phyloP scores from a whole-genome alignment of 176 grass and related monocot species.

The Zea luxurians region DNA sequence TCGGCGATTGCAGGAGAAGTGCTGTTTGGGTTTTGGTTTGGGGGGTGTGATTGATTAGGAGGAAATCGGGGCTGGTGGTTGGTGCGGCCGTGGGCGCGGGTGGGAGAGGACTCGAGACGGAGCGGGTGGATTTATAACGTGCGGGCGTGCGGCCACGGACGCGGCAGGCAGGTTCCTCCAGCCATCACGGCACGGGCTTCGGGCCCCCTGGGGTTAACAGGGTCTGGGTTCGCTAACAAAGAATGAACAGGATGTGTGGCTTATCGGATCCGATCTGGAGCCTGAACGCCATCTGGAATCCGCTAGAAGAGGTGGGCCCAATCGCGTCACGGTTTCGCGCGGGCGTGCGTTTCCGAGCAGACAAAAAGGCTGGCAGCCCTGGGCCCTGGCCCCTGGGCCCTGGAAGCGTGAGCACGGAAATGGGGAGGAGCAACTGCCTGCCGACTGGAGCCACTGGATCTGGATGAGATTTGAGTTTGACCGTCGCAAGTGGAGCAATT shows the following conservation, averaged over 20 bases:
- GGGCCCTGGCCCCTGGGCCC: not conserved
- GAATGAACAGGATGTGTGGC: not conserved
- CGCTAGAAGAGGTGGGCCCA: not conserved
- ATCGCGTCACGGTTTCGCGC: not conserved
- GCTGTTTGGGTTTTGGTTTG: constrained; percentile 20
- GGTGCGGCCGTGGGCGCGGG: not conserved
- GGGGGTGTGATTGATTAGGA: constrained; percentile 21
- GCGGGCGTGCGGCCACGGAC: not conserved
- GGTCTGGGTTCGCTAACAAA: too few relatives aligned
- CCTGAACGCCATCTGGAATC: not conserved
- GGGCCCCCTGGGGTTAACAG: too few relatives aligned
- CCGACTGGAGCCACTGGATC: constrained; percentile 8
- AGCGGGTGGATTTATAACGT: constrained; percentile 44
- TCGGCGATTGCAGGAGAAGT: constrained; percentile 8
- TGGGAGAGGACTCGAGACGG: not conserved
- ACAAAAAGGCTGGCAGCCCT: not conserved
- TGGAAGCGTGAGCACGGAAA: not conserved
- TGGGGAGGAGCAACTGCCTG: not conserved
- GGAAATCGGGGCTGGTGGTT: constrained; percentile 29
- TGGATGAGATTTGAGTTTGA: constrained; percentile 23
- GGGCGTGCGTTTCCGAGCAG: constrained; percentile 16
- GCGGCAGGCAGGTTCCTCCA: constrained; percentile 36
- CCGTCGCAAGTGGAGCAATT: not conserved
- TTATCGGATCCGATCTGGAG: not conserved
- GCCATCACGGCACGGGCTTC: not conserved